phyloP scores from a whole-genome alignment of 345 rosid species.

The thale cress (Arabidopsis thaliana) region DNA sequence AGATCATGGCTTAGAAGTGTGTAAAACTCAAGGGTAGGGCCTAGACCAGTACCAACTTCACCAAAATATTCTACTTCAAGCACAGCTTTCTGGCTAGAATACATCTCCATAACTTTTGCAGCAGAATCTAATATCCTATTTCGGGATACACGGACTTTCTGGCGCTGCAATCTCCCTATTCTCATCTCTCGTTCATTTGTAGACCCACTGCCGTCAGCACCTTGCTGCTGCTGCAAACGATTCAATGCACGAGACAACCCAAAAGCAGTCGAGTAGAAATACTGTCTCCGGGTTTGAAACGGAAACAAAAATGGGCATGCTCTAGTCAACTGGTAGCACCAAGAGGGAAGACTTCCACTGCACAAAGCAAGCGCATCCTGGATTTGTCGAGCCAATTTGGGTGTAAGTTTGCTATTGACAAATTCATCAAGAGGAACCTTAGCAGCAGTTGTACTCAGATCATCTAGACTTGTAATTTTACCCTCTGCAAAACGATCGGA shows the following conservation, averaged over 20 bases:
- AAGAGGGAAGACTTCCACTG: constrained; percentile 97
- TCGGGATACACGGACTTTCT: constrained; percentile 98
- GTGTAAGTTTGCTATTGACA: constrained; percentile 88
- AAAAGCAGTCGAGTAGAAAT: constrained; percentile 97
- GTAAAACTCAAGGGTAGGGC: constrained; percentile 98
- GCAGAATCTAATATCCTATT: constrained; percentile 99
- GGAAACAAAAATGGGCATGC: constrained; percentile 99
- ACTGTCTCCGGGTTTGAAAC: constrained; percentile 94
- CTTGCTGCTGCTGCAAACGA: constrained; percentile 99
- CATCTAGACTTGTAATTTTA: constrained; percentile 57
- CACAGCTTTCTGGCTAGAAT: constrained; percentile 97
- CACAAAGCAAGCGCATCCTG: constrained; percentile 99
- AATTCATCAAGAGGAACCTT: constrained; percentile 85
- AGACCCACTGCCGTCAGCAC: constrained; percentile 93
- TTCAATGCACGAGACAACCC: constrained; percentile 96
- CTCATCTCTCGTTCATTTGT: constrained; percentile 88
- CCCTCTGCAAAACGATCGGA: constrained; percentile 80
- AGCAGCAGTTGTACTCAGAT: constrained; percentile 54
- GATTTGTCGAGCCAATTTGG: constrained; percentile 95
- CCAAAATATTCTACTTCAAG: constrained; percentile 99
- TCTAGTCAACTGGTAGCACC: constrained; percentile 97
- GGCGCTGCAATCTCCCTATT: constrained; percentile 96
- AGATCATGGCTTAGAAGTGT: constrained; percentile 94
- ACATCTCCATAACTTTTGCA: constrained; percentile 99
- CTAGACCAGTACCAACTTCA: constrained; percentile 99